Conservation (phyloP, 2,329 filamentous ascomycete genomes). For the Monilinia laxa region DNA sequence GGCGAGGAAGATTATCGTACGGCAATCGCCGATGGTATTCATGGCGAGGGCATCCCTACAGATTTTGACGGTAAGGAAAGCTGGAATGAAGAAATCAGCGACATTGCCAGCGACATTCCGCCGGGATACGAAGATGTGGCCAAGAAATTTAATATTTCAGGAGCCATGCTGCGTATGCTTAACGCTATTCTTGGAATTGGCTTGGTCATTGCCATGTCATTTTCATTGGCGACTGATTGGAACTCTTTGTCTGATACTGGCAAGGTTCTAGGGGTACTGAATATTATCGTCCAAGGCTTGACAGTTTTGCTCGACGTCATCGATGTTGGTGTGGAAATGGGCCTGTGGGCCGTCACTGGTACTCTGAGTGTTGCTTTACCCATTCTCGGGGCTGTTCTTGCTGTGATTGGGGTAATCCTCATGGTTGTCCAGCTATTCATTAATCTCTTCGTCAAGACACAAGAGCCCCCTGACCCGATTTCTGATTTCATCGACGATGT, state of each 20-base stretch:
- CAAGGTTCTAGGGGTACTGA: not conserved
- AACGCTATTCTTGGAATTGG: not conserved
- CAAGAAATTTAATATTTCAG: not conserved
- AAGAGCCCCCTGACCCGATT: not conserved
- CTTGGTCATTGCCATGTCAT: not conserved
- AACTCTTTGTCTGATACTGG: not conserved
- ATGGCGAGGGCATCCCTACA: not conserved
- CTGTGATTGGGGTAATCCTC: not conserved
- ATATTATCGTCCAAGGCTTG: not conserved
- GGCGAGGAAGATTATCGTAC: not conserved
- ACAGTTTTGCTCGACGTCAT: not conserved
- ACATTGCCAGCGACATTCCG: not conserved
- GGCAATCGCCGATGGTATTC: not conserved
- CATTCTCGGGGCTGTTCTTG: not conserved
- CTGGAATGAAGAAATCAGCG: not conserved
- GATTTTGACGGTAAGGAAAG: not conserved
- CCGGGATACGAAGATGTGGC: not conserved
- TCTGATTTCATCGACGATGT: not conserved
- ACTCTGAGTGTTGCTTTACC: constrained; percentile 5
- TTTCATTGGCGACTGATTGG: not conserved
- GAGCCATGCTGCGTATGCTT: not conserved
- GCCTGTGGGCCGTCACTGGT: constrained; percentile 1
- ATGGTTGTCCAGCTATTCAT: constrained; percentile 1
- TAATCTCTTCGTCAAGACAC: not conserved
- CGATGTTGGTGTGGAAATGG: not conserved